These are phyloP conservation scores for Arthrobotrys musiformis DNA, from an alignment of 2,329 filamentous ascomycete species.

Conservation along the genomic window DNA sequence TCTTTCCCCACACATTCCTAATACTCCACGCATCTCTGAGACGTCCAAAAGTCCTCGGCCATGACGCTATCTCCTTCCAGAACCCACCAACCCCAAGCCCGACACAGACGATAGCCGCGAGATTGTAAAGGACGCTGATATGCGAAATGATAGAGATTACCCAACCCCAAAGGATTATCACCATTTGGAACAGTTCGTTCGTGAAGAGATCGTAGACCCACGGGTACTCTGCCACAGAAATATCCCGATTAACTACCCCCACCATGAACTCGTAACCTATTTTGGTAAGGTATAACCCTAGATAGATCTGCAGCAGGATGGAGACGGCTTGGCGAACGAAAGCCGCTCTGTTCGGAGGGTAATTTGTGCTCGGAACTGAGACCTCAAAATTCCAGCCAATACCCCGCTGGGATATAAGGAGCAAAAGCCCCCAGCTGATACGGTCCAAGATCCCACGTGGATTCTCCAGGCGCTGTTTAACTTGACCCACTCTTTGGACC, in stretches of 20 bases:
- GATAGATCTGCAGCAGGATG: conserved; percentile 28
- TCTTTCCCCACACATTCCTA: conserved; percentile 36
- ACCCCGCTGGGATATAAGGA: conserved; percentile 33
- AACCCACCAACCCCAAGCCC: conserved; percentile 25
- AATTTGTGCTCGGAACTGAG: conserved; percentile 23
- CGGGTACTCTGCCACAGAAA: neutral
- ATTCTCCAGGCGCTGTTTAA: conserved; percentile 7
- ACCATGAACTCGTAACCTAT: conserved; percentile 13
- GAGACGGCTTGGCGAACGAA: conserved; percentile 9
- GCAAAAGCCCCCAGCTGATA: conserved; percentile 15
- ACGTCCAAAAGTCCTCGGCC: conserved; percentile 33
- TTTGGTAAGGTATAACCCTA: conserved; percentile 13
- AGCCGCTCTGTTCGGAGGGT: neutral
- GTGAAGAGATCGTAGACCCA: conserved; percentile 14
- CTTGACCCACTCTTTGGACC: neutral
- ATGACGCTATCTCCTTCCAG: conserved; percentile 24
- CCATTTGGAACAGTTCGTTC: conserved; percentile 25
- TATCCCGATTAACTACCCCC: conserved; percentile 7
- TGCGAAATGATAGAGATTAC: conserved; percentile 33
- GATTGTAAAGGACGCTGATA: conserved; percentile 28
- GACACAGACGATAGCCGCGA: conserved; percentile 20
- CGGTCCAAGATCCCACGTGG: neutral
- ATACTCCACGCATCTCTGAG: conserved; percentile 33
- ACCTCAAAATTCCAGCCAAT: conserved; percentile 51
- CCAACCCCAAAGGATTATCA: conserved; percentile 17